These are phyloP conservation scores for Hirschfeldia incana DNA, from an alignment of 345 rosid genomes.

Conservation along the genomic window DNA sequence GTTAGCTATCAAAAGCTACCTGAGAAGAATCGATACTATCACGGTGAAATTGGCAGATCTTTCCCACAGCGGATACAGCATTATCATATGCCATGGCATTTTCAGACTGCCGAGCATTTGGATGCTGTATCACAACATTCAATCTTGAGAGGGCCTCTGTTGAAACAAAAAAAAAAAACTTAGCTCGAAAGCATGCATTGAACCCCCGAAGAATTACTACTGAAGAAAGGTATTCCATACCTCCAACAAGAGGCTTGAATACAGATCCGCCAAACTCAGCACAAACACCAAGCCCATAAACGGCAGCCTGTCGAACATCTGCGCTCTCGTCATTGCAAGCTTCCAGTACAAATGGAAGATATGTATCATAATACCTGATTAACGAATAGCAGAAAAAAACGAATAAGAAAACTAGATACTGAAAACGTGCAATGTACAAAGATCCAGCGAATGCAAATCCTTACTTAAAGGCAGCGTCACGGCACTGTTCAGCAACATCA, in stretches of 20 bases:
- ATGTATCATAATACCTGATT: constrained; percentile 88
- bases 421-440: neutral
- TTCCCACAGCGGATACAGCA: constrained; percentile 99
- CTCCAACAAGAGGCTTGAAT: constrained; percentile 95
- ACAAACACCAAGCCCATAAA: constrained; percentile 99
- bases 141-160: constrained; percentile 97
- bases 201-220: neutral
- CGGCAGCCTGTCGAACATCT: constrained; percentile 99
- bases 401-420: constrained; percentile 20
- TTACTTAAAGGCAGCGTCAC: constrained; percentile 90
- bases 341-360: constrained; percentile 95
- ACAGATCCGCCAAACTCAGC: constrained; percentile 94
- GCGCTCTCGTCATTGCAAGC: constrained; percentile 94
- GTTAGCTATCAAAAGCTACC: constrained; percentile 43
- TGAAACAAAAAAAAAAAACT: constrained; percentile 24
- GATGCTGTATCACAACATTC: constrained; percentile 78
- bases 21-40: constrained; percentile 84
- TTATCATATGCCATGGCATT: constrained; percentile 98
- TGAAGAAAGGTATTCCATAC: constrained; percentile 41
- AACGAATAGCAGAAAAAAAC: constrained; percentile 22
- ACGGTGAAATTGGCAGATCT: constrained; percentile 90
- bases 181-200: neutral
- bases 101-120: constrained; percentile 79
- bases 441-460: constrained; percentile 22
- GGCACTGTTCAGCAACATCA: constrained; percentile 99